These are phyloP conservation scores for Suaeda aralocaspica DNA, from an alignment of 148 eudicot species.

Conservation along the genomic window DNA sequence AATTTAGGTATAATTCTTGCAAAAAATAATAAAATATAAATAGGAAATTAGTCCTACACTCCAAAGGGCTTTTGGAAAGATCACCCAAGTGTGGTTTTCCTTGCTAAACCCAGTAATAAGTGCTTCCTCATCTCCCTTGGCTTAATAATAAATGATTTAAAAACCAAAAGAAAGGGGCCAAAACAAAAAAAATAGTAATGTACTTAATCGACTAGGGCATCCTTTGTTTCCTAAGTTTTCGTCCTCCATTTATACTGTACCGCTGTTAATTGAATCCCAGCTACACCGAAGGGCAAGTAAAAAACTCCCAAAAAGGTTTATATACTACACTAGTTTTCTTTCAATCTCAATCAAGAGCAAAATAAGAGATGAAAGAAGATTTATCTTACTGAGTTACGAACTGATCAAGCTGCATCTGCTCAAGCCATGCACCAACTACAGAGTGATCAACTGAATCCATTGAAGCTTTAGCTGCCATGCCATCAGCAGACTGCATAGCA, in stretches of 20 bases:
- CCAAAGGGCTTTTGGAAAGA: conserved; percentile 18
- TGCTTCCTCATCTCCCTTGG: conserved; percentile 13
- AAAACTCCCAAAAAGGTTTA: conserved; percentile 20
- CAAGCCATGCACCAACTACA: conserved; percentile 65
- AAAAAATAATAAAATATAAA: not conserved
- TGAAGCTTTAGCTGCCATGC: conserved; percentile 26
- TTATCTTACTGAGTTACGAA: conserved; percentile 35
- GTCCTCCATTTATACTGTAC: conserved; percentile 14
- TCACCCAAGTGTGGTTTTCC: conserved; percentile 17
- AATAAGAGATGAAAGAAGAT: conserved; percentile 11
- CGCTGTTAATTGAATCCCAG: conserved; percentile 6
- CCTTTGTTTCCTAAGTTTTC: not conserved
- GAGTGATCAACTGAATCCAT: conserved; percentile 43
- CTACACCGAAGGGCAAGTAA: conserved; percentile 19
- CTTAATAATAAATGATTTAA: not conserved
- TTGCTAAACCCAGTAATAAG: conserved; percentile 14
- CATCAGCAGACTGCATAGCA: conserved; percentile 38
- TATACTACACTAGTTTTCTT: conserved; percentile 32
- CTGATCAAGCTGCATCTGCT: conserved; percentile 82
- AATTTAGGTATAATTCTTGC: not conserved
- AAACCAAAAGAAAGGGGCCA: not conserved
- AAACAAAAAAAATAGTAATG: not conserved
- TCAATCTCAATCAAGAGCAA: conserved; percentile 16
- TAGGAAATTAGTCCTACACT: conserved; percentile 24
- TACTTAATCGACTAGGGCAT: not conserved